Conservation (phyloP, 169 alveolate species). For the Babesia bovis region DNA sequence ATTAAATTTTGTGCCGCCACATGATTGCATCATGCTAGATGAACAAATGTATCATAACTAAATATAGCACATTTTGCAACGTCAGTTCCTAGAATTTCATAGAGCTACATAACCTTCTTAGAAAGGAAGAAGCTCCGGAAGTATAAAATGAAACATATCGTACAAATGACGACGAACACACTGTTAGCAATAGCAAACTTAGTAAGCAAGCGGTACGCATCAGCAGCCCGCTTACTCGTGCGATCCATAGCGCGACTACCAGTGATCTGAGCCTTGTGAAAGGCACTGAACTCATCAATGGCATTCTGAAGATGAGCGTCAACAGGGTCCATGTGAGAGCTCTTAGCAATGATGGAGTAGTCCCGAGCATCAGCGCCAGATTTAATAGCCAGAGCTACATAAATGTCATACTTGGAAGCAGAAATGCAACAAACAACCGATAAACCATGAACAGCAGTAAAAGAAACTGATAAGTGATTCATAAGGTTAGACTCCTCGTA, state of each 20-base stretch:
- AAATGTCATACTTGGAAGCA: constrained; percentile 30
- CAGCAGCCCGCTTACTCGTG: constrained; percentile 58
- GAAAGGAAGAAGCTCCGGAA: constrained; percentile 65
- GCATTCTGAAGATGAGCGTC: constrained; percentile 63
- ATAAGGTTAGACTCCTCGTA: constrained; percentile 26
- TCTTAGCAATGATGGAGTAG: constrained; percentile 67
- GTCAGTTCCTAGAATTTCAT: too few species aligned
- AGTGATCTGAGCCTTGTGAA: constrained; percentile 69
- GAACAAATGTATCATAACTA: too few species aligned
- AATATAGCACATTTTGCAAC: too few species aligned
- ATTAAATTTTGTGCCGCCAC: too few species aligned
- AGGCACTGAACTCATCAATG: constrained; percentile 62
- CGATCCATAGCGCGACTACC: constrained; percentile 61
- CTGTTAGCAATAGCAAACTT: constrained; percentile 64
- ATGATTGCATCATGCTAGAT: too few species aligned
- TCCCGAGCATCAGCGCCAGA: constrained; percentile 69
- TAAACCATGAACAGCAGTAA: constrained; percentile 57
- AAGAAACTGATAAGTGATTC: constrained; percentile 45
- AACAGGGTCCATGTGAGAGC: constrained; percentile 62
- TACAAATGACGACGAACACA: constrained; percentile 50
- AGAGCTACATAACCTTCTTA: constrained; percentile 54
- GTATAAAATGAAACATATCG: constrained; percentile 48
- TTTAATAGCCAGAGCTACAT: constrained; percentile 37
- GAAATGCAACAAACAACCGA: constrained; percentile 51
- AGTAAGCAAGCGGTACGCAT: constrained; percentile 51